These are phyloP conservation scores for Allium sativum DNA, from an alignment of 106 monocot genomes.

Conservation along the genomic window DNA sequence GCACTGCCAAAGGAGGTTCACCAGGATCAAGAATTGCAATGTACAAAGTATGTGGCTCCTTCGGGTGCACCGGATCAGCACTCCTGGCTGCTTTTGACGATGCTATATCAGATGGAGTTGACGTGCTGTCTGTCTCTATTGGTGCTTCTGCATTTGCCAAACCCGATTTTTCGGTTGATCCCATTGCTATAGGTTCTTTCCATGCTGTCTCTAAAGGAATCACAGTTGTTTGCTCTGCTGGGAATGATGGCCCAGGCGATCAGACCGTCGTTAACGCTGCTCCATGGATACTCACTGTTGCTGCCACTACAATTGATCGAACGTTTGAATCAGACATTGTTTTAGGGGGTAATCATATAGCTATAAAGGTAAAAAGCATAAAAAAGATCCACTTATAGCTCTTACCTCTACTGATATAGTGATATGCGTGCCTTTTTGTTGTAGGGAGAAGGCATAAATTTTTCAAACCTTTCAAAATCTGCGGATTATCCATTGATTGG, in stretches of 20 bases:
- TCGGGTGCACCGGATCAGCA: slow-evolving; percentile 50
- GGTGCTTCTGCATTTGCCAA: slow-evolving; percentile 24
- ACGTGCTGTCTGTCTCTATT: slow-evolving; percentile 61
- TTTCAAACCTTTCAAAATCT: slow-evolving; percentile 57
- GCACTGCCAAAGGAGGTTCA: slow-evolving; percentile 67
- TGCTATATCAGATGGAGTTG: slow-evolving; percentile 57
- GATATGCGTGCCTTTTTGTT: not conserved
- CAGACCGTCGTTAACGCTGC: slow-evolving; percentile 48
- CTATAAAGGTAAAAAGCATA: slow-evolving; percentile 25
- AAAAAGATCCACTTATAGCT: too few species aligned
- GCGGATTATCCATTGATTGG: slow-evolving; percentile 43
- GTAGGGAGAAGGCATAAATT: slow-evolving; percentile 72
- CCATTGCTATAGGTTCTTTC: slow-evolving; percentile 75
- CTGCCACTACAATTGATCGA: slow-evolving; percentile 56
- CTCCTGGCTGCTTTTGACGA: slow-evolving; percentile 65
- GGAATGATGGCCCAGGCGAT: slow-evolving; percentile 52
- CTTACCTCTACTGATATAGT: too few species aligned
- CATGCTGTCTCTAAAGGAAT: slow-evolving; percentile 64
- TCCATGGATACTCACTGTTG: slow-evolving; percentile 85
- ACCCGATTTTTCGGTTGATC: slow-evolving; percentile 38
- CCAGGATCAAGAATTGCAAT: slow-evolving; percentile 45
- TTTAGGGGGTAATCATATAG: slow-evolving; percentile 35
- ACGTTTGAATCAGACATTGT: slow-evolving; percentile 55
- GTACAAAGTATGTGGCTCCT: slow-evolving; percentile 44
- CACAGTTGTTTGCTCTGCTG: slow-evolving; percentile 69